Conservation (phyloP, 2,329 filamentous ascomycete species). For the Phialocephala subalpina region DNA sequence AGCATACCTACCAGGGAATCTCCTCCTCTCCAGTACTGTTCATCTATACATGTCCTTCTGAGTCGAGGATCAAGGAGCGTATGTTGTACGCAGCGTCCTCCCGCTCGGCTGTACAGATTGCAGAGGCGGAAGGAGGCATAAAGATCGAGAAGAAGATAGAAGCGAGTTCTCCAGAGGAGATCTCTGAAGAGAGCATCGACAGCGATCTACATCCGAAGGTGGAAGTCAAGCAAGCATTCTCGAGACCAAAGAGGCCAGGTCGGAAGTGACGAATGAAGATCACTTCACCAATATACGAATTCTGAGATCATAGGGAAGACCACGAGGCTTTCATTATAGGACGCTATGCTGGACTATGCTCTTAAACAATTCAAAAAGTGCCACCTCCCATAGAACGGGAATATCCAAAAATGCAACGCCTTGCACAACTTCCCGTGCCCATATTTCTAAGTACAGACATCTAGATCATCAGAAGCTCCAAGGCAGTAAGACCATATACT, state of each 20-base stretch:
- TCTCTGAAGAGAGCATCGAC: slow-evolving; percentile 71
- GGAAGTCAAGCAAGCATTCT: slow-evolving; percentile 73
- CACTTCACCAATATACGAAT: neutral
- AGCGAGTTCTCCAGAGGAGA: slow-evolving; percentile 72
- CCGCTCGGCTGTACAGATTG: slow-evolving; percentile 70
- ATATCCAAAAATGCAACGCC: neutral
- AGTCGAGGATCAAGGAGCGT: slow-evolving; percentile 78
- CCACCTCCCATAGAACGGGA: neutral
- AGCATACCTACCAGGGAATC: slow-evolving; percentile 60
- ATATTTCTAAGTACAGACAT: slow-evolving; percentile 3
- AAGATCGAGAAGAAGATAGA: slow-evolving; percentile 75
- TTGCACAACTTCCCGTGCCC: neutral
- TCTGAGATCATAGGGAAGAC: neutral
- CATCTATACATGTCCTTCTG: slow-evolving; percentile 81
- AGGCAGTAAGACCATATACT: neutral
- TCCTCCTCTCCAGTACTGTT: slow-evolving; percentile 72
- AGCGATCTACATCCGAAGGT: slow-evolving; percentile 74
- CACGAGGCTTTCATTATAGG: slow-evolving; percentile 16
- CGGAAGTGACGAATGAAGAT: slow-evolving; percentile 35
- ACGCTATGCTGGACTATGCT: slow-evolving; percentile 34
- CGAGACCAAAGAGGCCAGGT: slow-evolving; percentile 81
- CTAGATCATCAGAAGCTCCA: neutral
- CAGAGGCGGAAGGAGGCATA: slow-evolving; percentile 70
- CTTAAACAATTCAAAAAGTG: slow-evolving; percentile 14
- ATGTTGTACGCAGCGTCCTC: slow-evolving; percentile 85